phyloP scores from a whole-genome alignment of 352 stramenopile species.

The Phytophthora melonis region DNA sequence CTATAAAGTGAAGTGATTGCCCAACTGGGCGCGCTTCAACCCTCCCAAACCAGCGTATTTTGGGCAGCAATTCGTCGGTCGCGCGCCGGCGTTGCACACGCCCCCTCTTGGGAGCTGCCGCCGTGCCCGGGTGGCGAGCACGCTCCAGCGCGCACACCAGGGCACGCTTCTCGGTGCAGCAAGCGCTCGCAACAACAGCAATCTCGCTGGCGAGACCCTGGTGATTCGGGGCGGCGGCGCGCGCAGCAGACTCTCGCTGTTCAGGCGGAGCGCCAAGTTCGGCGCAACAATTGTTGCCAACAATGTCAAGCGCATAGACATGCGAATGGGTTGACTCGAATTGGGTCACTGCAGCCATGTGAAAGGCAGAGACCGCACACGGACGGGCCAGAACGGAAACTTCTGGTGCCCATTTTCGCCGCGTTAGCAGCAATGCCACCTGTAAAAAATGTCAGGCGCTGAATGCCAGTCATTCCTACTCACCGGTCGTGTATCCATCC shows the following conservation, averaged over 20 bases:
- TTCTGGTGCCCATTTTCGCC: constrained; percentile 6
- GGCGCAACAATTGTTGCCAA: constrained; percentile 2
- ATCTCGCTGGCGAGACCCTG: too few species aligned
- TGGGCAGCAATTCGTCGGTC: constrained; percentile 15
- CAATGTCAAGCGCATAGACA: constrained; percentile 4
- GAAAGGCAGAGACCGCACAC: constrained; percentile 7
- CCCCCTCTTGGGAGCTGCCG: constrained; percentile 1
- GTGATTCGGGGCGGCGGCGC: background rate
- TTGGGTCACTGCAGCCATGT: background rate
- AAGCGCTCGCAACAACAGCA: background rate
- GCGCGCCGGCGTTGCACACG: constrained; percentile 21
- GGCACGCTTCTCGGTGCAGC: background rate
- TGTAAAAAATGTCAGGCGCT: too few species aligned
- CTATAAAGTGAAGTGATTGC: background rate
- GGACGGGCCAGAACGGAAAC: constrained; percentile 19
- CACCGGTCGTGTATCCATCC: too few species aligned
- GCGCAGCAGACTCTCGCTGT: background rate
- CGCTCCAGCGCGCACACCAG: background rate
- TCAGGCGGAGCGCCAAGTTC: constrained; percentile 14
- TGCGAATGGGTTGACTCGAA: constrained; percentile 26
- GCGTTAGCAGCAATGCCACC: too few species aligned
- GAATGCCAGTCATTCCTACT: too few species aligned
- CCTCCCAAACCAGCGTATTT: constrained; percentile 1
- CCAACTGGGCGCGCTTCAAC: constrained; percentile 14
- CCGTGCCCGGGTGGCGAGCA: background rate